Evolutionary conservation across 305 asterid genomes (phyloP), one percentile per base, ranked within the genome.

Genomic region (Fraxinus ornus): DNA sequence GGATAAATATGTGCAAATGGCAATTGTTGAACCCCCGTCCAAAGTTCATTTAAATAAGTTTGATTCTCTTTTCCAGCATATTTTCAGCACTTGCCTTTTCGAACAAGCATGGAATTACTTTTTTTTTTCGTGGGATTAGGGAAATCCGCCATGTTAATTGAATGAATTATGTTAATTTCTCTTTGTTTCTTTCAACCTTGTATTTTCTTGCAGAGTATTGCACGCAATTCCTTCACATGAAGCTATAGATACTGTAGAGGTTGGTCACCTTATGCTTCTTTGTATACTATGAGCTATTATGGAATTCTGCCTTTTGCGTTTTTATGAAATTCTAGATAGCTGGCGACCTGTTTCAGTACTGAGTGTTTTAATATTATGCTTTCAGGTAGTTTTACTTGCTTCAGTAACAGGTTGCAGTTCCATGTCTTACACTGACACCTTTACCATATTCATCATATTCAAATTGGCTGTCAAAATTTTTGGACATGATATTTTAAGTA

Each of bases 191-290:
- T 24, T 70, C 9, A 4, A 26, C 19, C 10, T 19, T 72, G 13
- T 49, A 30, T 81, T 71, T 74, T 78, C 64, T 84, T 78, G 87
- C 97, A 94, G 99, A 84, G 99, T 96, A 75, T 86, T 96, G 88
- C 98, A 94, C 85, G 95, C 99, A 52, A 95, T 96, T 84, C 99
- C 99, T 81, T 89, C 99, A 66, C 92, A 92, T 82, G 98, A 93
- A 87, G 99, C 99, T 88, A 93, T 96, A 82, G 99, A 96, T 85
- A 96, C 98, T n/a, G 99, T 96, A 83, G 99, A 96, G 97, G 98
- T 70, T 70, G 21, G 75, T 91, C 76, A 83, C 74, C 22, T 77
- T 66, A 78, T 79, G 7, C 81, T 41, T 21, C 32, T 47, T 49
- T 28, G 33, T 83, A 37, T 82, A 68, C 24, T 39, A 52, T 71